Conservation (phyloP, 176 grass and related monocot species). For the Rhynchospora pubera region DNA sequence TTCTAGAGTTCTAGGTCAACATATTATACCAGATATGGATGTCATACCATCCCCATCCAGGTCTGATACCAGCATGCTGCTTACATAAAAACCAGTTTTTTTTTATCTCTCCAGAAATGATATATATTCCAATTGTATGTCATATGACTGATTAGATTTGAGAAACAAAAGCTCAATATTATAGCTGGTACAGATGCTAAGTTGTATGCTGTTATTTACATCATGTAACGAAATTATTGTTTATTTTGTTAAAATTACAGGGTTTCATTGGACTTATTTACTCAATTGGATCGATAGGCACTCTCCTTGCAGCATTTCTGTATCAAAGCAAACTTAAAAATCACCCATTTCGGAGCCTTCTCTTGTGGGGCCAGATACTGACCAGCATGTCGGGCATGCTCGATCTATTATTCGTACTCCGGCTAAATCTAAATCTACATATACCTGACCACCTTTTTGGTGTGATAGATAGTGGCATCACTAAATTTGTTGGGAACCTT, state of each 20-base stretch:
- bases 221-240: not conserved
- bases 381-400: constrained; percentile 63
- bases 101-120: not conserved
- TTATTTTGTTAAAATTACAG: constrained; percentile 33
- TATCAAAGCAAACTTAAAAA: constrained; percentile 65
- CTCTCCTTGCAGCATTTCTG: constrained; percentile 63
- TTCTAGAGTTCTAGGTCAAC: too few relatives aligned
- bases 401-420: constrained; percentile 54
- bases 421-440: constrained; percentile 47
- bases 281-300: constrained; percentile 68
- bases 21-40: not conserved
- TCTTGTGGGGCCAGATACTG: constrained; percentile 71
- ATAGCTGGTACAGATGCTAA: not conserved
- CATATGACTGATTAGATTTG: not conserved
- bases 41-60: not conserved
- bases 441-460: constrained; percentile 66
- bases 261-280: constrained; percentile 59
- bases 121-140: not conserved
- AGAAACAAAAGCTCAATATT: not conserved
- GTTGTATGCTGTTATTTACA: not conserved
- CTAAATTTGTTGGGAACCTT: constrained; percentile 43
- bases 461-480: constrained; percentile 46
- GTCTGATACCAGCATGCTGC: not conserved
- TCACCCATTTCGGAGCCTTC: constrained; percentile 46
- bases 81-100: not conserved